Percentiles rank a stretch among this genome's conserved stretches.
These are phyloP conservation scores for Aspergillus olivimuriae DNA, from an alignment of 495 filamentous ascomycete species.

Conservation along the genomic window DNA sequence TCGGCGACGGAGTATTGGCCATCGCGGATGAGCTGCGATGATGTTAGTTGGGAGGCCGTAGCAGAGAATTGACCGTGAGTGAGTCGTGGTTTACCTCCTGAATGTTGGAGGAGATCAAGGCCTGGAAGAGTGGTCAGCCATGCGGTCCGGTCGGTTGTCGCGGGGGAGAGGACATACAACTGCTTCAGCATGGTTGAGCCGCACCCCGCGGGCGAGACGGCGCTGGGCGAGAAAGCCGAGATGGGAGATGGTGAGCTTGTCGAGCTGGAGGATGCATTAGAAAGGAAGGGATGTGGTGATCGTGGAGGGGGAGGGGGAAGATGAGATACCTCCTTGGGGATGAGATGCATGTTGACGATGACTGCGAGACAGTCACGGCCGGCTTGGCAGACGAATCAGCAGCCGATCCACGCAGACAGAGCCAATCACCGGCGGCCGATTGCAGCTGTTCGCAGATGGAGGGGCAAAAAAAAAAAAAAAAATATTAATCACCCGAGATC, in stretches of 20 bases:
- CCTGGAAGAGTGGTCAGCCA: constrained; percentile 41
- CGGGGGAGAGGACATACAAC: constrained; percentile 49
- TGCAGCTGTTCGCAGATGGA: too few relatives aligned
- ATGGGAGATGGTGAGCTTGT: constrained; percentile 94
- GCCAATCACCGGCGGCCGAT: constrained; percentile 13
- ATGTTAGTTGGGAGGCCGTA: constrained; percentile 1
- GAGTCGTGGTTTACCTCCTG: constrained; percentile 62
- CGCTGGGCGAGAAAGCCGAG: constrained; percentile 83
- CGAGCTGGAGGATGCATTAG: constrained; percentile 52
- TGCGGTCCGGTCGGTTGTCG: background rate
- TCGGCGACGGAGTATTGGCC: constrained; percentile 86
- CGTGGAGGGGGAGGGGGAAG: background rate
- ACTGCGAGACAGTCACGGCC: background rate
- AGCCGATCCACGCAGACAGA: constrained; percentile 3
- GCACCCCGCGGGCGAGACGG: constrained; percentile 81
- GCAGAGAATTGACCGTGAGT: too few relatives aligned
- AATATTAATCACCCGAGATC: too few relatives aligned
- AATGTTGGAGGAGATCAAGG: constrained; percentile 81
- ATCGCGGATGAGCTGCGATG: constrained; percentile 79
- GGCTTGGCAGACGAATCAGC: constrained; percentile 9
- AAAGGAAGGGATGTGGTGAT: background rate
- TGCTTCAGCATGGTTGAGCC: constrained; percentile 87
- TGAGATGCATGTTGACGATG: constrained; percentile 63
- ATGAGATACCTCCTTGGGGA: constrained; percentile 72
- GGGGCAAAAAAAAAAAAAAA: too few relatives aligned